These are phyloP conservation scores for Porpolomopsis calyptriformis DNA, from an alignment of 768 basidiomycete species.

Conservation along the genomic window DNA sequence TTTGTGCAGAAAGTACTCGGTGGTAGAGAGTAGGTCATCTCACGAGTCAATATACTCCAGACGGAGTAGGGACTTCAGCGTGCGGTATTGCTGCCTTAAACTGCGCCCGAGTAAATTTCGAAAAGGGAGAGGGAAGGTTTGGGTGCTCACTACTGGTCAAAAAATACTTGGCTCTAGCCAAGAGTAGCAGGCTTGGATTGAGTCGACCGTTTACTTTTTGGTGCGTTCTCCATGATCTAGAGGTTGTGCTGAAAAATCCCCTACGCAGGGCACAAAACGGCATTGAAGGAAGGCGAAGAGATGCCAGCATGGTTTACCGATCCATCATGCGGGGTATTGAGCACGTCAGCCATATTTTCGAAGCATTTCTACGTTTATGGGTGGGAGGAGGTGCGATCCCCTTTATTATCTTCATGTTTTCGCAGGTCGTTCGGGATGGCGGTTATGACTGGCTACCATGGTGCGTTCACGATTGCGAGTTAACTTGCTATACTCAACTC, in stretches of 20 bases:
- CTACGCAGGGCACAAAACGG: constrained; percentile 55
- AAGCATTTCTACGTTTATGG: constrained; percentile 78
- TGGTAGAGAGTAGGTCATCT: no score
- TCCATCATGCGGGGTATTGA: constrained; percentile 69
- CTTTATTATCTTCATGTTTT: neutral
- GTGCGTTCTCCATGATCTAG: constrained; percentile 27
- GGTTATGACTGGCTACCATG: constrained; percentile 84
- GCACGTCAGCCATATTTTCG: constrained; percentile 84
- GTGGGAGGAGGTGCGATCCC: constrained; percentile 68
- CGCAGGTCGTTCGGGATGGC: constrained; percentile 83
- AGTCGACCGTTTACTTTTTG: constrained; percentile 89
- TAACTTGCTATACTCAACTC: constrained; percentile 7
- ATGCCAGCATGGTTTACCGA: constrained; percentile 67
- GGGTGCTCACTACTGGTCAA: no score
- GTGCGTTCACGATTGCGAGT: constrained; percentile 26
- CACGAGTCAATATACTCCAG: no score
- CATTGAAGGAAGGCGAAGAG: constrained; percentile 49
- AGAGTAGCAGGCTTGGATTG: constrained; percentile 49
- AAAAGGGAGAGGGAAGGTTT: no score
- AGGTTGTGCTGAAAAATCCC: neutral
- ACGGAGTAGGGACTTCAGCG: no score
- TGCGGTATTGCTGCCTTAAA: no score
- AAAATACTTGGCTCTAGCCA: constrained; percentile 58
- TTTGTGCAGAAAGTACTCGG: no score
- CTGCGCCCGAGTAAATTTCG: no score